These are phyloP conservation scores for Fagus crenata DNA, from an alignment of 306 rosid genomes.

Conservation along the genomic window DNA sequence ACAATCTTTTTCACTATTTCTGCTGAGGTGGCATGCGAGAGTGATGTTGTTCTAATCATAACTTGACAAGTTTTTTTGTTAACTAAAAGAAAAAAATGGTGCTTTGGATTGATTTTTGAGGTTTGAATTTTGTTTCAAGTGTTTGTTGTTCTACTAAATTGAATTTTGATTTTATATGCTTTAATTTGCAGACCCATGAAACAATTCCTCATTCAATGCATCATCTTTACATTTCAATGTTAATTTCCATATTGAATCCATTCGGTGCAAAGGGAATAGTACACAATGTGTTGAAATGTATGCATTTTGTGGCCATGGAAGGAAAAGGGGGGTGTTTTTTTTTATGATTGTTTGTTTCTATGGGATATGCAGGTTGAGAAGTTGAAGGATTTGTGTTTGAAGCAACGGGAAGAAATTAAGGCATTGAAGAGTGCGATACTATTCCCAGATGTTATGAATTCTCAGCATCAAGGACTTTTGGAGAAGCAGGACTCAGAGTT, in stretches of 20 bases:
- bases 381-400: constrained; percentile 90
- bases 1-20: too few relatives aligned
- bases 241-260: not conserved
- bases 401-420: constrained; percentile 92
- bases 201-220: not conserved
- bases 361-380: constrained; percentile 72
- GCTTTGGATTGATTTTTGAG: not conserved
- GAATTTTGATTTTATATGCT: not conserved
- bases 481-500: constrained; percentile 87
- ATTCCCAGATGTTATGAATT: constrained; percentile 81
- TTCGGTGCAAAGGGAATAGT: too few relatives aligned
- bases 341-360: not conserved
- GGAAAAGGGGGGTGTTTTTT: too few relatives aligned
- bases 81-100: not conserved
- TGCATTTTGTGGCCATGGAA: not conserved
- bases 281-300: not conserved
- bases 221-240: not conserved
- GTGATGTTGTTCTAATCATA: too few relatives aligned
- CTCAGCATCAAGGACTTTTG: constrained; percentile 71
- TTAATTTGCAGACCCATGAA: not conserved
- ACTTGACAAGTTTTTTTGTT: not conserved
- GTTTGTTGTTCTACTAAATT: not conserved
- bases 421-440: constrained; percentile 72
- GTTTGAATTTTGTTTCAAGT: not conserved
- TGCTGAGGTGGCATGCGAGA: too few relatives aligned